Percentiles rank a stretch among this genome's conserved stretches.
These are phyloP conservation scores for Rhodofomes roseus DNA, from an alignment of 1,284 basidiomycete species.

Conservation along the genomic window DNA sequence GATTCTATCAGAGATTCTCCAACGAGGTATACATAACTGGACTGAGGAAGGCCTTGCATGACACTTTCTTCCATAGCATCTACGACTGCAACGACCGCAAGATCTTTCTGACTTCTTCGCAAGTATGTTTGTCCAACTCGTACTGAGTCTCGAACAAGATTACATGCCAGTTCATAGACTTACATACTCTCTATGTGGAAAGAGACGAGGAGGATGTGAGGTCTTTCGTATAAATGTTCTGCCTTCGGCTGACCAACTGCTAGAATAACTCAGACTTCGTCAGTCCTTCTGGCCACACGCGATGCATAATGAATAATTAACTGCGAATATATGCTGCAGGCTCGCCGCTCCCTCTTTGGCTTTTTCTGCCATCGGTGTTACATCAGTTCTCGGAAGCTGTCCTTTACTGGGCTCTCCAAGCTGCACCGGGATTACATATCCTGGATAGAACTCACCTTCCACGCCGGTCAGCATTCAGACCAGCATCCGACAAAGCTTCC, in stretches of 20 bases:
- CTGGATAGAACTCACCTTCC: slow-evolving; percentile 52
- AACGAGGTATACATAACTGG: slow-evolving; percentile 37
- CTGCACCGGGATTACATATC: slow-evolving; percentile 59
- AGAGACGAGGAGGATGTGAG: slow-evolving; percentile 27
- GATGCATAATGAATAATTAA: neutral
- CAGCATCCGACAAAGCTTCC: slow-evolving; percentile 4
- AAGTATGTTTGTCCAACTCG: slow-evolving; percentile 32
- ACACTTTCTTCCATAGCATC: neutral
- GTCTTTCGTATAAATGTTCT: neutral
- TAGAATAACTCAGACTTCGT: slow-evolving; percentile 18
- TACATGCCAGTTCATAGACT: slow-evolving; percentile 2
- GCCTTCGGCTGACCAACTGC: neutral
- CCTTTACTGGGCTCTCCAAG: slow-evolving; percentile 60
- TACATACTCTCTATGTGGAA: slow-evolving; percentile 13
- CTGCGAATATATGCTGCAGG: slow-evolving; percentile 30
- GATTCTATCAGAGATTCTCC: slow-evolving; percentile 34
- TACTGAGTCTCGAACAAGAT: no score
- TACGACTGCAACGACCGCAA: slow-evolving; percentile 48
- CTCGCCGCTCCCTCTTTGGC: slow-evolving; percentile 74
- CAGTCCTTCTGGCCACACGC: slow-evolving; percentile 3
- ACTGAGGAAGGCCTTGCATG: neutral
- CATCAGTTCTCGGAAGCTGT: slow-evolving; percentile 69
- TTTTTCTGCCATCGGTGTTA: slow-evolving; percentile 74
- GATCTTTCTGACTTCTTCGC: slow-evolving; percentile 61
- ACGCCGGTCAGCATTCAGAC: slow-evolving; percentile 35